A percentile compares a stretch with the other conserved stretches of the same genome.
Evolutionary conservation across 306 rosid species (phyloP).

Genomic region (Nissolia schottii): DNA sequence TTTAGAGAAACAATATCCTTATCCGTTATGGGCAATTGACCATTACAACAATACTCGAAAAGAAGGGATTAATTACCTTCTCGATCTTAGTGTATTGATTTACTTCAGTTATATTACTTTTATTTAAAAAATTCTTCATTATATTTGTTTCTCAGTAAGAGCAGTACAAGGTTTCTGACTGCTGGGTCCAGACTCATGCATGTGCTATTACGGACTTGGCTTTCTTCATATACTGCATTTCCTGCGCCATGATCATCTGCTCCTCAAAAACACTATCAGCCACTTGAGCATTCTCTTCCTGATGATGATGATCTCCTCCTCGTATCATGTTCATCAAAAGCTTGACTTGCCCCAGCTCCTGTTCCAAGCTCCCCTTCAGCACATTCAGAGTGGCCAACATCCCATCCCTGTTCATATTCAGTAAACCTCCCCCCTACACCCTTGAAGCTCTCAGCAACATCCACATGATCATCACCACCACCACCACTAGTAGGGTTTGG

Average conservation of each 20-base stretch:
- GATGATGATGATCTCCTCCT: conserved; percentile 18
- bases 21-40: too few relatives aligned
- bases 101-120: too few relatives aligned
- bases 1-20: too few relatives aligned
- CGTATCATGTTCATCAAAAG: conserved; percentile 18
- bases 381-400: conserved; percentile 25
- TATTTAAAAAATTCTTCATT: too few relatives aligned
- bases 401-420: background rate
- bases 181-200: too few relatives aligned
- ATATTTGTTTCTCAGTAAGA: too few relatives aligned
- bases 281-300: conserved; percentile 8
- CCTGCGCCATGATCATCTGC: background rate
- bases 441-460: background rate
- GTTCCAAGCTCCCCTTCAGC: conserved; percentile 41
- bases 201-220: too few relatives aligned
- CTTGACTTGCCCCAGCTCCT: conserved; percentile 28
- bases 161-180: too few relatives aligned
- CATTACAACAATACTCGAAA: too few relatives aligned
- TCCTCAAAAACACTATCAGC: background rate
- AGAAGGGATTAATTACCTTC: too few relatives aligned
- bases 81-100: too few relatives aligned
- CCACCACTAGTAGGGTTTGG: background rate
- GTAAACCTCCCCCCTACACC: background rate
- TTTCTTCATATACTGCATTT: too few relatives aligned
- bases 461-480: background rate